Base-by-base conservation (phyloP, 208 protist genomes). In the Dictyostelium gargantuum region DNA sequence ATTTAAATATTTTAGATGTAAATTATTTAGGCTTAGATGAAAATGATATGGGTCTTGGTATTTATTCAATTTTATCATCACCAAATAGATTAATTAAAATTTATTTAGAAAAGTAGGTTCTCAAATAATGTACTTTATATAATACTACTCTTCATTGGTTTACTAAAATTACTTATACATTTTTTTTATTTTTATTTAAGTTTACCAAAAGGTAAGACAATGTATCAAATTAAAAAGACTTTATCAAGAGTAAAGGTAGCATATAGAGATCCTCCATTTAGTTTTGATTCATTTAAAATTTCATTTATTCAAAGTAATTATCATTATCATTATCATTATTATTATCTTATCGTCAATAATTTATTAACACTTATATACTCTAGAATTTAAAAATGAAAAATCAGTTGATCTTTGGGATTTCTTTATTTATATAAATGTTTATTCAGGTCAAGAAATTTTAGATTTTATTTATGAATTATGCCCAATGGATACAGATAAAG, bases 71-170 rank as follows among this genome's bases (percentile, higher is more conserved):
- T 54, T 26, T 68, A 17, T 17, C 58, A 0, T 84, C 79, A 21
- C 58, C 79, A 48, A 73, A 84, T 50, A 72, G 29, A 35, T 54
- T 84, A 44, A 50, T 84, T 29, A 38, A 40, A 11, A n/a, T 72
- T 54, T 40, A 72, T 52, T 32, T 29, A 38, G 79, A 84, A 72
- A 73, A 84, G 79, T 84, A 84, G 19, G 50, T 56, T 58, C 1
- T 58, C 8, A 11, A 26, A 26, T n/a, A n/a, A n/a, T n/a, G n/a
- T n/a, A n/a, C n/a, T n/a, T n/a, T n/a, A n/a, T n/a, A n/a, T n/a
- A n/a, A n/a, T n/a, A n/a, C n/a, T n/a, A n/a, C n/a, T n/a, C n/a
- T n/a, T n/a, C n/a, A n/a, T n/a, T n/a, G n/a, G n/a, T n/a, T n/a
- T n/a, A n/a, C n/a, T n/a, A n/a, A n/a, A n/a, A n/a, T n/a, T n/a